Conservation (phyloP, 768 basidiomycete genomes). For the Phlebiopsis flavidoalba region DNA sequence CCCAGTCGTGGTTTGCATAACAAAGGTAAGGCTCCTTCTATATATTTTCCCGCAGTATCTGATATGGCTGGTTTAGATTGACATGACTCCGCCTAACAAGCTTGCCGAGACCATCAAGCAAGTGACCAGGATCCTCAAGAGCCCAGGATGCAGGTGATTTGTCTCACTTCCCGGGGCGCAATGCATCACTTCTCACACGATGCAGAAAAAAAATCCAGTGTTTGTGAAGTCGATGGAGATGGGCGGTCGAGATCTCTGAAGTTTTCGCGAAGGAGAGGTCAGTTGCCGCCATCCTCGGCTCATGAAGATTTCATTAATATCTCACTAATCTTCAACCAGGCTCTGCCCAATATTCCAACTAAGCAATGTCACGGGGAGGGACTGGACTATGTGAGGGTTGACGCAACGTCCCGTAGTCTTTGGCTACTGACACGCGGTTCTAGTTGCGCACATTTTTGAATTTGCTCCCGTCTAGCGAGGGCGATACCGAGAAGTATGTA, state of each 20-base stretch:
- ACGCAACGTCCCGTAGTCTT: background rate
- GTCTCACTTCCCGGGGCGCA: background rate
- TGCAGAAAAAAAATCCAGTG: constrained; percentile 77
- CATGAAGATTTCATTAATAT: background rate
- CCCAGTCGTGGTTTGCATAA: constrained; percentile 90
- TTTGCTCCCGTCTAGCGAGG: constrained; percentile 82
- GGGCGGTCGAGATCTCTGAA: constrained; percentile 72
- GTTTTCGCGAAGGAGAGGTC: constrained; percentile 72
- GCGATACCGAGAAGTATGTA: constrained; percentile 75
- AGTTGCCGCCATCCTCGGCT: constrained; percentile 9
- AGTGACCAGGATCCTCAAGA: constrained; percentile 85
- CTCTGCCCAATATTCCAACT: constrained; percentile 88
- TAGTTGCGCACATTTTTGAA: constrained; percentile 89
- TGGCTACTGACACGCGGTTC: too few relatives aligned
- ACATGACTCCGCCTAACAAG: constrained; percentile 94
- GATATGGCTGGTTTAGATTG: constrained; percentile 50
- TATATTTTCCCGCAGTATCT: background rate
- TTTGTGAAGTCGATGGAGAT: constrained; percentile 80
- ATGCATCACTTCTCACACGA: background rate
- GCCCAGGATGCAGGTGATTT: constrained; percentile 84
- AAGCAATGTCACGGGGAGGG: constrained; percentile 97
- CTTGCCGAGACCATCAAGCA: constrained; percentile 90
- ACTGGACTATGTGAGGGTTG: constrained; percentile 56
- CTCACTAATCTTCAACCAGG: constrained; percentile 31
- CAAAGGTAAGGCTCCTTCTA: constrained; percentile 55